A percentile compares a stretch with the other conserved stretches of the same genome.
phyloP scores from a whole-genome alignment of 345 rosid species.

The Eucalyptus pauciflora region DNA sequence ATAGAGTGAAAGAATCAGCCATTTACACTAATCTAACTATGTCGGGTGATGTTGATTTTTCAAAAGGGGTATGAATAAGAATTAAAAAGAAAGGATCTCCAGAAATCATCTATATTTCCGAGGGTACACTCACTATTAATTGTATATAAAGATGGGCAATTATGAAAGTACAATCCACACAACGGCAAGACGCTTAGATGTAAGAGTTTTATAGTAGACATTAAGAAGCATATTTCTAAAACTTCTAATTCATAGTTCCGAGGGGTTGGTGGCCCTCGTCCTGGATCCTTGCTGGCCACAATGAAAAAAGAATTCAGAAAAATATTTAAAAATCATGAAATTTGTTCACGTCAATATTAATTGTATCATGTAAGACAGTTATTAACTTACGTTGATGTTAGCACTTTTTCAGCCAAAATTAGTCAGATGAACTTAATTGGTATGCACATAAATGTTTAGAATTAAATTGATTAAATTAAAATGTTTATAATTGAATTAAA shows the following conservation, averaged over 20 bases:
- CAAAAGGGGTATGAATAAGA: neutral
- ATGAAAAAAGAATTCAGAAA: too few species aligned
- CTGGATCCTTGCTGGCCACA: rapidly evolving
- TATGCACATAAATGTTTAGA: too few species aligned
- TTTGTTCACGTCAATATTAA: rapidly evolving
- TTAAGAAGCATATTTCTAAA: neutral
- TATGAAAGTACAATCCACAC: neutral
- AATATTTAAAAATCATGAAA: too few species aligned
- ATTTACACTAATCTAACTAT: neutral
- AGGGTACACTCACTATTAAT: neutral
- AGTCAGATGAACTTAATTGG: rapidly evolving
- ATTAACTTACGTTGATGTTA: too few species aligned
- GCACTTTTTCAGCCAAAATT: rapidly evolving
- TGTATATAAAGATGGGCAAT: neutral
- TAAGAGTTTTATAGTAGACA: neutral
- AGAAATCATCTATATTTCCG: neutral
- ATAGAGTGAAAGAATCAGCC: neutral
- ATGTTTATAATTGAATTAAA: too few species aligned
- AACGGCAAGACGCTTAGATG: neutral
- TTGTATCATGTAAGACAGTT: rapidly evolving
- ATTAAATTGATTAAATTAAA: too few species aligned
- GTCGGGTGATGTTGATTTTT: neutral
- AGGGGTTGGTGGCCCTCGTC: neutral
- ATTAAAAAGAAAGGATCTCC: neutral
- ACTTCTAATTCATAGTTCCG: neutral